A percentile compares a stretch with the other conserved stretches of the same genome.
Conservation (phyloP, 441 rosid genomes). For the Aleurites moluccanus region DNA sequence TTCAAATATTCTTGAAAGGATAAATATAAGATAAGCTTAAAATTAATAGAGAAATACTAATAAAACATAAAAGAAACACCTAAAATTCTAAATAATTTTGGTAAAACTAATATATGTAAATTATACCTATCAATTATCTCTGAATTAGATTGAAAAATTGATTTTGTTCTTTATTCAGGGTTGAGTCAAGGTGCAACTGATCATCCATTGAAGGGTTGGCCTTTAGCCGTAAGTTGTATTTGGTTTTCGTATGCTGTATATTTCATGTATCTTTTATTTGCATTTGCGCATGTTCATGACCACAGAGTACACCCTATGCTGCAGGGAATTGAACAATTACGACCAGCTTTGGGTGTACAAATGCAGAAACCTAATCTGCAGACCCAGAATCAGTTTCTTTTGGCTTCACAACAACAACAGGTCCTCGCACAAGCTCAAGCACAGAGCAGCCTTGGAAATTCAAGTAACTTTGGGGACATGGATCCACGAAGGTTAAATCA, state of each 20-base stretch:
- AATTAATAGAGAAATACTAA: no score
- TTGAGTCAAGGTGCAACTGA: conserved; percentile 51
- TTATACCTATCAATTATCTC: no score
- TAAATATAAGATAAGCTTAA: no score
- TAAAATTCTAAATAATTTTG: no score
- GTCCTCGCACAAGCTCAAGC: conserved; percentile 54
- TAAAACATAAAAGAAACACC: no score
- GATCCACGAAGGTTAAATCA: conserved; percentile 54
- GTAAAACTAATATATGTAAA: no score
- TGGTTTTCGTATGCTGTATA: conserved; percentile 8
- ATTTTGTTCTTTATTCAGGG: conserved; percentile 34
- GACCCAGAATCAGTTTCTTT: conserved; percentile 49
- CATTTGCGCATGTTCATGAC: not conserved
- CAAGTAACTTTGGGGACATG: conserved; percentile 44
- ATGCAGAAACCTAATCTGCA: conserved; percentile 55
- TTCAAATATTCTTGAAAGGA: no score
- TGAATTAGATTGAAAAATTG: not conserved
- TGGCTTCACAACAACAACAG: conserved; percentile 62
- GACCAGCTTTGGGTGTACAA: conserved; percentile 48
- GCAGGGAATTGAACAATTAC: conserved; percentile 60
- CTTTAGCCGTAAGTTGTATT: conserved; percentile 54
- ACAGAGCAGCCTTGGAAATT: conserved; percentile 49
- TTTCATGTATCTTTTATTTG: conserved; percentile 8
- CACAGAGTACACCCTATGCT: conserved; percentile 12
- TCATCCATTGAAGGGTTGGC: conserved; percentile 75